Percentiles rank a stretch among this genome's conserved stretches.
Evolutionary conservation across 345 rosid genomes (phyloP).

Genomic region (Citropsis articulata): DNA sequence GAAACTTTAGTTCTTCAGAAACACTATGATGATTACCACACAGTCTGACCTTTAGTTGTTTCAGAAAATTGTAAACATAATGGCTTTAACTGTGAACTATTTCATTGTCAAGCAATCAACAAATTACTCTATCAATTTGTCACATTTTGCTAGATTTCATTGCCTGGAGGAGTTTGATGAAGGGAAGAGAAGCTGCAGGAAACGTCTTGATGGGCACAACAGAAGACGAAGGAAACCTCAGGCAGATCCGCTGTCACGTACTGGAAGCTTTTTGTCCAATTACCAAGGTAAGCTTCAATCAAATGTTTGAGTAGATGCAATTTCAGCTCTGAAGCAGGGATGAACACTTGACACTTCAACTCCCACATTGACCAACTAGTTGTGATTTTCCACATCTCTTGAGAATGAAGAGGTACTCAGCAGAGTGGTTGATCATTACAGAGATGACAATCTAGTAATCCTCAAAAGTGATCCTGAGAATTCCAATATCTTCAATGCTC

Average conservation of each 20-base stretch:
- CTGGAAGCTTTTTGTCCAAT: constrained; percentile 30
- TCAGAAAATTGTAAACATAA: background rate
- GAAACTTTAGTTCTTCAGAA: background rate
- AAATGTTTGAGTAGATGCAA: background rate
- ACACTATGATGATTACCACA: background rate
- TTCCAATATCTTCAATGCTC: background rate
- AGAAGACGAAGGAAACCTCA: constrained; percentile 51
- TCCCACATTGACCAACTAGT: too few relatives aligned
- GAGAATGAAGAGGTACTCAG: background rate
- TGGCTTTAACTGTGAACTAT: background rate
- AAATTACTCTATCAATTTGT: background rate
- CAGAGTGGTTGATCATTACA: background rate
- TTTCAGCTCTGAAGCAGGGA: constrained; percentile 7
- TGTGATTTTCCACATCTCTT: background rate
- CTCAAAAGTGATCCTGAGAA: background rate
- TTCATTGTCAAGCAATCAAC: background rate
- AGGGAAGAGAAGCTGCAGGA: constrained; percentile 62
- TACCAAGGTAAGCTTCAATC: constrained; percentile 43
- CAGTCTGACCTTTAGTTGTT: background rate
- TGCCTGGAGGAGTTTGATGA: constrained; percentile 56
- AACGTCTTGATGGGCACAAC: constrained; percentile 59
- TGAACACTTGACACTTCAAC: background rate
- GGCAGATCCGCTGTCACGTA: constrained; percentile 31
- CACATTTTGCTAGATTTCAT: constrained; percentile 36
- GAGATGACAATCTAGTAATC: constrained; percentile 13